A percentile compares a stretch with the other conserved stretches of the same genome.
Conservation (phyloP, 2,329 filamentous ascomycete species). For the Penicillium janthinellum region DNA sequence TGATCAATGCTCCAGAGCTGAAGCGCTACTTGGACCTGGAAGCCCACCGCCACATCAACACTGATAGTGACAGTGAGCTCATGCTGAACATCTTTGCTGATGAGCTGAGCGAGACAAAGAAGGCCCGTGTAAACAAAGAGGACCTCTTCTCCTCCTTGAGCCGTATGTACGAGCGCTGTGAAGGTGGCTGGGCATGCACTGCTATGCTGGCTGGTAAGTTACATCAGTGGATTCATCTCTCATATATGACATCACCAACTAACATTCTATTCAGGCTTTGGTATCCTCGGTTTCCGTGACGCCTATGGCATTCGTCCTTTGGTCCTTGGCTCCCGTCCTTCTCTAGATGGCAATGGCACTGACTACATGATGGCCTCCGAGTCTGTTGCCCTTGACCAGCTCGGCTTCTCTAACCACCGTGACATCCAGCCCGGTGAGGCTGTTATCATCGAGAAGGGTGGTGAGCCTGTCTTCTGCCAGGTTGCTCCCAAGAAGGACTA, state of each 20-base stretch:
- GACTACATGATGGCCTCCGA: constrained; percentile 95
- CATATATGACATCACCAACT: neutral
- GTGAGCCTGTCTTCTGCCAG: constrained; percentile 72
- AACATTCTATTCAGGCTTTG: constrained; percentile 60
- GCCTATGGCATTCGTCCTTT: constrained; percentile 81
- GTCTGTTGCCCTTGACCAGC: constrained; percentile 77
- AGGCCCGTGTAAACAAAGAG: constrained; percentile 74
- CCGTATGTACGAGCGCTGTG: constrained; percentile 71
- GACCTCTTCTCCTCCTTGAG: constrained; percentile 74
- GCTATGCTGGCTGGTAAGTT: constrained; percentile 72
- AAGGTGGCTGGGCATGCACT: constrained; percentile 77
- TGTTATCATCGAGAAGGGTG: constrained; percentile 80
- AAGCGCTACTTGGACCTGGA: constrained; percentile 72
- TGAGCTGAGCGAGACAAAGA: constrained; percentile 77
- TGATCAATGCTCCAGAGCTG: constrained; percentile 76
- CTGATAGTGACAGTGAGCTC: constrained; percentile 83
- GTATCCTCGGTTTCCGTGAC: constrained; percentile 78
- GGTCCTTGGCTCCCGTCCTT: constrained; percentile 73
- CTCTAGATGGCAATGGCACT: constrained; percentile 63
- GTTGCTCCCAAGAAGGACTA: constrained; percentile 70
- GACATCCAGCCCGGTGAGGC: constrained; percentile 84
- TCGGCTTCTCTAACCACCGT: constrained; percentile 73
- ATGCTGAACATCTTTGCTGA: constrained; percentile 88
- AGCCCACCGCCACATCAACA: constrained; percentile 85
- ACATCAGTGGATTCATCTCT: neutral